Percentiles rank a stretch among this genome's conserved stretches.
phyloP scores from a whole-genome alignment of 1,284 basidiomycete species.

The Moesziomyces aphidis region DNA sequence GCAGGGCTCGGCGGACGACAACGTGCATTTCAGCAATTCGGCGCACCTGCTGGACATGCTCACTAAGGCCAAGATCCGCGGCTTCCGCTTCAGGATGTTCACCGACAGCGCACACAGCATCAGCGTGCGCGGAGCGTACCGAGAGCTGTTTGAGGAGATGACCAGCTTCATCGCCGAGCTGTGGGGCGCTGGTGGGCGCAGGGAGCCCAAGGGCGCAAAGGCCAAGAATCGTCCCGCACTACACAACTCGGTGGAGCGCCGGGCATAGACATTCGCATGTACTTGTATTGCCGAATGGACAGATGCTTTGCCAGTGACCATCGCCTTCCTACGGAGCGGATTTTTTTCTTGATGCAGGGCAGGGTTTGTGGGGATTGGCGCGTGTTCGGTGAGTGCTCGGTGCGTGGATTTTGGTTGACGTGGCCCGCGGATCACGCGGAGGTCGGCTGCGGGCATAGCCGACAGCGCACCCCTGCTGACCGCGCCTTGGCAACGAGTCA shows the following conservation, averaged over 20 bases:
- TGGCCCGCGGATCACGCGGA: not conserved
- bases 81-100: slow-evolving; percentile 93
- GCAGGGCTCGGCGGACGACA: slow-evolving; percentile 74
- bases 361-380: not conserved
- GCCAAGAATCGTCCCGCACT: slow-evolving; percentile 17
- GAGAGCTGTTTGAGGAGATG: slow-evolving; percentile 89
- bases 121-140: slow-evolving; percentile 77
- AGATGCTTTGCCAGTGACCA: too few relatives aligned
- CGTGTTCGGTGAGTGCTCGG: not conserved
- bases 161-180: slow-evolving; percentile 84
- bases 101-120: slow-evolving; percentile 90
- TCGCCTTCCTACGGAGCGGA: too few relatives aligned
- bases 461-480: not conserved
- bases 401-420: not conserved
- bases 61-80: slow-evolving; percentile 79
- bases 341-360: too few relatives aligned
- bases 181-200: slow-evolving; percentile 72
- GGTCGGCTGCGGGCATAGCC: not conserved
- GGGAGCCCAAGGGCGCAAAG: slow-evolving; percentile 7
- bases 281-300: too few relatives aligned
- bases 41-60: slow-evolving; percentile 92
- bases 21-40: slow-evolving; percentile 83
- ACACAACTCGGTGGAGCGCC: slow-evolving; percentile 37
- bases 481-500: not conserved
- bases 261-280: not conserved